Percentiles rank a stretch among this genome's conserved stretches.
phyloP scores from a whole-genome alignment of 441 rosid genomes.

The Adansonia gregorii region DNA sequence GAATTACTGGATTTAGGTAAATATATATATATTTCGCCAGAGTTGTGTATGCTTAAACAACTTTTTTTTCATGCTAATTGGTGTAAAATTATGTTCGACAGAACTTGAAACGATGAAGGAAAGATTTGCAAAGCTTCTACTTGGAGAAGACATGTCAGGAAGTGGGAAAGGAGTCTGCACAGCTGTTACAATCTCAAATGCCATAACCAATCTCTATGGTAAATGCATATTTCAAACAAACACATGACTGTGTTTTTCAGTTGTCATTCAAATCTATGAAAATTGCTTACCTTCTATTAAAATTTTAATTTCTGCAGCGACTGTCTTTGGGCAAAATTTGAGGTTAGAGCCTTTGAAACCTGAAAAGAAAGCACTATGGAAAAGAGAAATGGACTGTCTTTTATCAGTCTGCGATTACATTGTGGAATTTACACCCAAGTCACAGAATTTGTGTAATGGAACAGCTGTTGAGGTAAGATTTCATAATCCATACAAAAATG shows the following conservation, averaged over 20 bases:
- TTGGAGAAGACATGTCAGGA: conserved; percentile 83
- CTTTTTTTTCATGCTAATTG: background rate
- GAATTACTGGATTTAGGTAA: conserved; percentile 60
- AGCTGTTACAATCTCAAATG: conserved; percentile 65
- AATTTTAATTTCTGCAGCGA: conserved; percentile 42
- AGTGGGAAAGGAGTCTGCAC: conserved; percentile 73
- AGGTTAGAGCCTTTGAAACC: conserved; percentile 61
- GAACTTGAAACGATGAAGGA: conserved; percentile 73
- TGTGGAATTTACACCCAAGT: conserved; percentile 51
- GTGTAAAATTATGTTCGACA: conserved; percentile 27
- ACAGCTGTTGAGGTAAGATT: conserved; percentile 54
- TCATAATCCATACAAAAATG: background rate
- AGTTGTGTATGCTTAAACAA: background rate
- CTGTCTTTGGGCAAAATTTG: conserved; percentile 66
- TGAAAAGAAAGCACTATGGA: conserved; percentile 66
- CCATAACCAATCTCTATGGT: conserved; percentile 79
- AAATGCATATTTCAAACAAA: conserved; percentile 19
- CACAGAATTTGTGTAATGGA: conserved; percentile 51
- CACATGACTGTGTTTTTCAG: background rate
- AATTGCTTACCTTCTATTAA: conserved; percentile 11
- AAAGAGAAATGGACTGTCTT: conserved; percentile 68
- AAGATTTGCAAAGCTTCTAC: conserved; percentile 66
- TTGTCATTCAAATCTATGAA: conserved; percentile 6
- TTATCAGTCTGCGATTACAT: conserved; percentile 64
- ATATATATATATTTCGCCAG: background rate